phyloP scores from a whole-genome alignment of 2,329 filamentous ascomycete genomes.

The Huntiella savannae region DNA sequence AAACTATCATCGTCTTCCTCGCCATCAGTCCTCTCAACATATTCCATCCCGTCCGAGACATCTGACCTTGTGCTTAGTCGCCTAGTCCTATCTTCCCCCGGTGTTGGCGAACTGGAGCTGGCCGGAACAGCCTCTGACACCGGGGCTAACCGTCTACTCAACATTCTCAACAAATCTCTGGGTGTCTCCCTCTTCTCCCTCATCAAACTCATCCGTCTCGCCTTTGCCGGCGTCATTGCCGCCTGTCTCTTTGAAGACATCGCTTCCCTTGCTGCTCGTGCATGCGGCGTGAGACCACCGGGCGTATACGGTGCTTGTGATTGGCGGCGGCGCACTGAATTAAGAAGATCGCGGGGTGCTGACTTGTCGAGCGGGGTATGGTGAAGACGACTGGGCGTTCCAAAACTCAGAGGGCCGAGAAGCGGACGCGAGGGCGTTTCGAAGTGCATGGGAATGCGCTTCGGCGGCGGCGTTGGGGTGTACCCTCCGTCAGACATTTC shows the following conservation, averaged over 20 bases:
- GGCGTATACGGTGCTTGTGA: conserved; percentile 15
- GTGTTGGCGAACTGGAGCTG: conserved; percentile 26
- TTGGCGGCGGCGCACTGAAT: conserved; percentile 23
- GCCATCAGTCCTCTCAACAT: conserved; percentile 17
- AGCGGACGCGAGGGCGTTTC: conserved; percentile 11
- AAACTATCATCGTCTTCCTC: conserved; percentile 33
- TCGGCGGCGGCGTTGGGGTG: conserved; percentile 9
- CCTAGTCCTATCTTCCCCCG: conserved; percentile 13
- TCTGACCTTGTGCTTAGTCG: background rate
- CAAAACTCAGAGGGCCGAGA: conserved; percentile 7
- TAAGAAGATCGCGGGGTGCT: conserved; percentile 20
- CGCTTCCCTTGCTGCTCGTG: conserved; percentile 37
- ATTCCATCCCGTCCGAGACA: conserved; percentile 12
- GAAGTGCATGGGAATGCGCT: conserved; percentile 5
- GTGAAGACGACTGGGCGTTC: conserved; percentile 18
- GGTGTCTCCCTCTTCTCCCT: conserved; percentile 37
- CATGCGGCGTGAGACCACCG: conserved; percentile 38
- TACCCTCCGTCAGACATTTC: conserved; percentile 5
- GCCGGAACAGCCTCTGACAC: conserved; percentile 25
- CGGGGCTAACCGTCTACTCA: conserved; percentile 35
- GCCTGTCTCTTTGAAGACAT: conserved; percentile 39
- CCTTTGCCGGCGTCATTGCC: conserved; percentile 39
- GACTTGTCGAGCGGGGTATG: conserved; percentile 25
- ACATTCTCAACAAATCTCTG: conserved; percentile 31
- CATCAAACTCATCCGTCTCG: conserved; percentile 33